Base-by-base conservation (phyloP, 2,329 filamentous ascomycete genomes). In the Nemania serpens region DNA sequence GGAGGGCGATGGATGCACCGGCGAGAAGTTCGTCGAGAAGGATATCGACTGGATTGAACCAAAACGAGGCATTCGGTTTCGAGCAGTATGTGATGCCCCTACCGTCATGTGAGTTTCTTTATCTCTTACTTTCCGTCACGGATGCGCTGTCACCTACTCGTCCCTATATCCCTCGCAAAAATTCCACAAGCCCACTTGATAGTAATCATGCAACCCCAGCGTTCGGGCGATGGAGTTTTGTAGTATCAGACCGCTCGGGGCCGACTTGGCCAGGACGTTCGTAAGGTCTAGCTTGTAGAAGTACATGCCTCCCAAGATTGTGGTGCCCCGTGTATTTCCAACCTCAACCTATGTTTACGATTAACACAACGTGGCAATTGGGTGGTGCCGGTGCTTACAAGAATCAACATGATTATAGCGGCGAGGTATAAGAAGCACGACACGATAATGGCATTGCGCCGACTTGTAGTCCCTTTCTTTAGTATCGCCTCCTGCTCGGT, bases 151-250 rank as follows among this genome's bases (percentile, higher is more conserved):
- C 50, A 39, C 81, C 56, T 73, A 84, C 76, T 88, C 81, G 68
- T 84, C 82, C 58, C 85, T 80, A 75, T 93, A 96, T 18, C 93
- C 93, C 75, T 96, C 91, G 76, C 94, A 98, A 75, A 90, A 97
- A 61, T 88, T 89, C 94, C 94, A 98, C 42, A 97, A 78, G 5
- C 93, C 93, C 29, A 96, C 90, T 70, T 93, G 90, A 76, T 97
- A 97, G 77, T 96, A 97, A 76, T 97, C 94, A 74, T 96, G 92
- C 50, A 97, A 82, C 33, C 93, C 94, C 55, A 97, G 81, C 20
- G 89, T 91, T 53, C 91, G 88, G 3, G 93, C 92, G 66, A 97
- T 93, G 47, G 88, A 92, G 79, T 96, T 96, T 76, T 96, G 89
- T 47, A 97, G 82, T 9, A 67, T 69, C 22, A 83, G 78, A 10